Conservation (phyloP, 768 basidiomycete genomes). For the Boletus huronensis region DNA sequence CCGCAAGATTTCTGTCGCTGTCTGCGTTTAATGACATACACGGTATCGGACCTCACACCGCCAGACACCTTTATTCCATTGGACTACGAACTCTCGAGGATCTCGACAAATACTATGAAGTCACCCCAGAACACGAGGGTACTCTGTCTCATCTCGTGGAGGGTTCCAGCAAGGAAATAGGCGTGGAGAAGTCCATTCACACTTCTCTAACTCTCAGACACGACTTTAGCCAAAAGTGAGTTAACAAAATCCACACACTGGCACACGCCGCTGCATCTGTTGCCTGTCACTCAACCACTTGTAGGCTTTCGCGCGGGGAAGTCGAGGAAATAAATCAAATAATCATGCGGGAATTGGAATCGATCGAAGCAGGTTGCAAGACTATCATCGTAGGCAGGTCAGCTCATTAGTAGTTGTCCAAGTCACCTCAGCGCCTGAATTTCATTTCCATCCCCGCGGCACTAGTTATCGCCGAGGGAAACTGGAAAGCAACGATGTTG, state of each 20-base stretch:
- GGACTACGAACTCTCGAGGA: conserved; percentile 68
- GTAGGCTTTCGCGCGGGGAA: conserved; percentile 71
- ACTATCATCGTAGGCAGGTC: conserved; percentile 83
- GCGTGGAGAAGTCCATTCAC: conserved; percentile 44
- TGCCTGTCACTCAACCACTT: not conserved
- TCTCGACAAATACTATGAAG: conserved; percentile 59
- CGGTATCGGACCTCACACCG: conserved; percentile 70
- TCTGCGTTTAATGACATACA: conserved; percentile 61
- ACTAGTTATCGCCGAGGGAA: conserved; percentile 86
- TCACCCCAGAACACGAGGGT: conserved; percentile 30
- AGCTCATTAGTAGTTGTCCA: conserved; percentile 20
- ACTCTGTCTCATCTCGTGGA: conserved; percentile 22
- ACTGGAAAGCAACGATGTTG: conserved; percentile 75
- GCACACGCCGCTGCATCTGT: not conserved
- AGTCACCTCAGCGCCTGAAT: not conserved
- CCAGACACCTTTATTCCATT: conserved; percentile 58
- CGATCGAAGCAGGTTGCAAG: conserved; percentile 61
- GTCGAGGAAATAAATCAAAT: conserved; percentile 72
- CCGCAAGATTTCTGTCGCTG: conserved; percentile 54
- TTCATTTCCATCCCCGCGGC: not conserved
- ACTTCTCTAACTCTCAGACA: conserved; percentile 56
- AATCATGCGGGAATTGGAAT: conserved; percentile 64
- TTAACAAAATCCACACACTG: not conserved
- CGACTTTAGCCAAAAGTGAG: conserved; percentile 52
- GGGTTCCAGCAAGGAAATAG: conserved; percentile 16